phyloP scores from a whole-genome alignment of 2,329 filamentous ascomycete species.

The Metarhizium guizhouense region DNA sequence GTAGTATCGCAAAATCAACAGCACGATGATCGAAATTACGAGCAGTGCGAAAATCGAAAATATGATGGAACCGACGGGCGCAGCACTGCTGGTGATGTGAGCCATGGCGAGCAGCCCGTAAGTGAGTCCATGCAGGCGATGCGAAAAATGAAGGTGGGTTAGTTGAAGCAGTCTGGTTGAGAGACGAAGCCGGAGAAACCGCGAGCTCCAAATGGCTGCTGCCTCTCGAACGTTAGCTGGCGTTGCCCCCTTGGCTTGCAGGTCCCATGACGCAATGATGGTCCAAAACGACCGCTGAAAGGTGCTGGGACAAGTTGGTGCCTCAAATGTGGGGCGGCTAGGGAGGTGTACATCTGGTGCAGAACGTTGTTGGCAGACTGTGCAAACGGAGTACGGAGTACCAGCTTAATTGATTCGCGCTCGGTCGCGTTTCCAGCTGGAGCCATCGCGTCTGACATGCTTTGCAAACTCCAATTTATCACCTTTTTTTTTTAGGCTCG shows the following conservation, averaged over 20 bases:
- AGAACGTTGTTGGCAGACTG: background rate
- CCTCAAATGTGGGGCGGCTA: conserved; percentile 12
- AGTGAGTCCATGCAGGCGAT: conserved; percentile 17
- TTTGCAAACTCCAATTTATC: conserved; percentile 4
- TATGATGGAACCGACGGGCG: conserved; percentile 68
- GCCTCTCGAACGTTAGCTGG: background rate
- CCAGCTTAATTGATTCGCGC: conserved; percentile 16
- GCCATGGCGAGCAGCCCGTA: conserved; percentile 33
- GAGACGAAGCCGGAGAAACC: background rate
- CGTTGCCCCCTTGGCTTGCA: background rate
- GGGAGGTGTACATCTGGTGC: background rate
- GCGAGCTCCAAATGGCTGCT: background rate
- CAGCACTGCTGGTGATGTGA: conserved; percentile 42
- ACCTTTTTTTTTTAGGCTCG: background rate
- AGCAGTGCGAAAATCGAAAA: conserved; percentile 68
- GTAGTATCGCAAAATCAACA: conserved; percentile 82
- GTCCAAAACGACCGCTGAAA: background rate
- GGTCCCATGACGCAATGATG: conserved; percentile 9
- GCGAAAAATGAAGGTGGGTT: background rate
- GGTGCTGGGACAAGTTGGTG: background rate
- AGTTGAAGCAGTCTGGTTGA: background rate
- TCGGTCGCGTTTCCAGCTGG: conserved; percentile 8
- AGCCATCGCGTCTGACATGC: conserved; percentile 6
- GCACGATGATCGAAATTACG: conserved; percentile 63
- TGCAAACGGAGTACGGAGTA: background rate